These are phyloP conservation scores for Umbelopsis sp. DNA, from an alignment of 192 early-diverging fungal genomes.

Conservation along the genomic window DNA sequence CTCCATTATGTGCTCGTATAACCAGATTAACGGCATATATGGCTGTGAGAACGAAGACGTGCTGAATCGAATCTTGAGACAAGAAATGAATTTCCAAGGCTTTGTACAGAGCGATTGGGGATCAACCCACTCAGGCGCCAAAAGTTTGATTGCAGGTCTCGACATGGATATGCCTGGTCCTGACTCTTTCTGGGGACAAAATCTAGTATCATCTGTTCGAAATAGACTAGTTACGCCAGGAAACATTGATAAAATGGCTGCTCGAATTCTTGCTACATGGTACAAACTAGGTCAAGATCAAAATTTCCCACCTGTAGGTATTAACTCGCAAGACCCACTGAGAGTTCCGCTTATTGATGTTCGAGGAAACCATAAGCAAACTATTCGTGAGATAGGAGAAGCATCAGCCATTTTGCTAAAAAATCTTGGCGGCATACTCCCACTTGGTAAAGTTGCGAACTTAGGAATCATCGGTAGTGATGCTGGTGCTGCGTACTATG, in stretches of 20 bases:
- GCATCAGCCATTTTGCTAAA: slow-evolving; percentile 19
- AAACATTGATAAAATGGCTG: slow-evolving; percentile 22
- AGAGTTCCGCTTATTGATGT: slow-evolving; percentile 19
- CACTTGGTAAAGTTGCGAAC: not conserved
- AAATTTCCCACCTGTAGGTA: not conserved
- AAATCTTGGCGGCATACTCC: slow-evolving; percentile 16
- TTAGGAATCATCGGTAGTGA: slow-evolving; percentile 7
- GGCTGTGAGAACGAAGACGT: slow-evolving; percentile 52
- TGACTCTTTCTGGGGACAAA: slow-evolving; percentile 15
- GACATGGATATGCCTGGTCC: slow-evolving; percentile 67
- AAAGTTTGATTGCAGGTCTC: slow-evolving; percentile 37
- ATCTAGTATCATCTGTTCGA: slow-evolving; percentile 11
- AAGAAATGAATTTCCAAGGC: slow-evolving; percentile 54
- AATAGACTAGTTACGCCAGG: not conserved
- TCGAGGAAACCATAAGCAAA: slow-evolving; percentile 5
- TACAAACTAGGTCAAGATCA: slow-evolving; percentile 19
- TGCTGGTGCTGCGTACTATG: not conserved
- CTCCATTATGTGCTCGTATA: slow-evolving; percentile 67
- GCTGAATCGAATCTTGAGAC: slow-evolving; percentile 48
- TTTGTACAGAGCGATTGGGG: slow-evolving; percentile 63
- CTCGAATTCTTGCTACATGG: slow-evolving; percentile 13
- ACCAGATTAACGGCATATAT: slow-evolving; percentile 56
- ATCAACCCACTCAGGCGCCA: slow-evolving; percentile 33
- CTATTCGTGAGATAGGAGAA: slow-evolving; percentile 17
- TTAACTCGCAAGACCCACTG: not conserved